Evolutionary conservation across 345 rosid genomes (phyloP).

Genomic region (Noccaea caerulescens): DNA sequence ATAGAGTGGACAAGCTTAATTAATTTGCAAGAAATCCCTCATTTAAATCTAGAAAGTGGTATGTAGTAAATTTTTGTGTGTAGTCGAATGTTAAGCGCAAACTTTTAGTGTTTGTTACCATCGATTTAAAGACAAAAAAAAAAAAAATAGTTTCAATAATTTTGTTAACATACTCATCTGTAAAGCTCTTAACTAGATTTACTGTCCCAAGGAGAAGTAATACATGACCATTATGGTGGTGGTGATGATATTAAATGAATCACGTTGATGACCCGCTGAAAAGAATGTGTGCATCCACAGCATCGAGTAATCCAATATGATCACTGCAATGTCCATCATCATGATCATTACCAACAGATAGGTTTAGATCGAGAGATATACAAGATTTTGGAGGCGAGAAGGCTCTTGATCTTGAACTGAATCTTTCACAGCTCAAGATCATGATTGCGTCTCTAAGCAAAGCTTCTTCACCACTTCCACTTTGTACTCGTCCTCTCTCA

Average conservation of each 20-base stretch:
- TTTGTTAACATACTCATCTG: not conserved
- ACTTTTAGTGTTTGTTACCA: not conserved
- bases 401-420: constrained; percentile 63
- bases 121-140: constrained; percentile 5
- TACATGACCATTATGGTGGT: constrained; percentile 8
- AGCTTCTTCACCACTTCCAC: constrained; percentile 50
- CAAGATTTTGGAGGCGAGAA: constrained; percentile 52
- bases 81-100: not conserved
- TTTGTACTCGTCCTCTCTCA: constrained; percentile 60
- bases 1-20: not conserved
- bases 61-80: not conserved
- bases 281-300: constrained; percentile 56
- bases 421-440: constrained; percentile 72
- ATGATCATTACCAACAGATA: constrained; percentile 50
- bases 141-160: not conserved
- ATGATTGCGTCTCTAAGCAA: constrained; percentile 61
- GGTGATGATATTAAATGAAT: constrained; percentile 16
- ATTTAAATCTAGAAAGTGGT: not conserved
- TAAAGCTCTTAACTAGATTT: constrained; percentile 5
- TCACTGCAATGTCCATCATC: constrained; percentile 47
- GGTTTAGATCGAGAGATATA: constrained; percentile 67
- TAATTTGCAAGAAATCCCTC: not conserved
- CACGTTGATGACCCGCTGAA: constrained; percentile 43
- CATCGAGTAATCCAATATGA: constrained; percentile 62
- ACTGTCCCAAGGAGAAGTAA: constrained; percentile 4